Base-by-base conservation (phyloP, 2,329 filamentous ascomycete genomes). In the Phyllosticta paracitricarpa region DNA sequence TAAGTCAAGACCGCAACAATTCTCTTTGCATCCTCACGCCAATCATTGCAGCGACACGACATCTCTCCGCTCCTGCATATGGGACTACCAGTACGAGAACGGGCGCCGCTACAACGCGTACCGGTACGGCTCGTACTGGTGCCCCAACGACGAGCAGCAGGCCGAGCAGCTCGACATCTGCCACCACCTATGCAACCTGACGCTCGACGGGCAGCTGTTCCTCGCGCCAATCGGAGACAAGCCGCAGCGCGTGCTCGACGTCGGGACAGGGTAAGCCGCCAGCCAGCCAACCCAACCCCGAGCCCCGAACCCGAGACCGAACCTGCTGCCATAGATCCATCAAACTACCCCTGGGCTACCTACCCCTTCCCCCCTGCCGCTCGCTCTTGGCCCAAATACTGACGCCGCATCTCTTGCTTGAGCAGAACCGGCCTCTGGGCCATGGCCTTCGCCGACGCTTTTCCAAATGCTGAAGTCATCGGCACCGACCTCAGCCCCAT, bases 401-500 rank as follows among this genome's bases (percentile, higher is more conserved):
- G 10, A 40, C 33, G 14, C 33, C 10, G 14, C 33, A 17, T 5
- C 33, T 2, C 14, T 17, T 4, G 9, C 33, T 8, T 12, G 9
- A 6, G 14, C n/a, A 54, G 63, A 14, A 72, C 70, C 0, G 72
- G 72, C 1, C 64, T 73, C 17, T 74, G 72, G 71, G 71, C 71
- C 17, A 66, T 72, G 64, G 68, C 69, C 60, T 66, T 72, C 19
- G 67, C 70, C 19, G 70, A 72, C 40, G 68, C 71, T 33, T 68
- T 72, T 59, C 71, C 71, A 2, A 70, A 67, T 7, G 68, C 70
- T 3, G 63, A 65, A 19, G 68, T 72, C 22, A 75, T 74, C 7
- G 80, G 79, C 51, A 77, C 73, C 28, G 78, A 80, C 64, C 74
- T 81, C 51, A 78, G 75, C 0, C 78, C 79, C 69, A 58, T 72